phyloP scores from a whole-genome alignment of 176 grass and related monocot species.

The Eleusine coracana region DNA sequence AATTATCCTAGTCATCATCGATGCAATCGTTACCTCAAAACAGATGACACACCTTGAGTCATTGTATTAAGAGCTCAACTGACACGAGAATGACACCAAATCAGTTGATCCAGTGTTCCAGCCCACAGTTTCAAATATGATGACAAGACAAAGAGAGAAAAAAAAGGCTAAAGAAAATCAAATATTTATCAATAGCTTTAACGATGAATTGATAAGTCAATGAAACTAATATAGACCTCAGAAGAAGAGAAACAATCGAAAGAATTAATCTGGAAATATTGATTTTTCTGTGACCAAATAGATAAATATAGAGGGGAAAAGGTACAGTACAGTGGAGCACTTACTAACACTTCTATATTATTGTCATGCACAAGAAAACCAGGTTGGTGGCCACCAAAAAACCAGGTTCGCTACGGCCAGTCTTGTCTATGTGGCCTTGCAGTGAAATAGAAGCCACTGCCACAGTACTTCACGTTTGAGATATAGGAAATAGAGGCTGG shows the following conservation, averaged over 20 bases:
- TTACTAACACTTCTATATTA: background rate
- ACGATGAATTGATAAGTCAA: background rate
- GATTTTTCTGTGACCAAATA: background rate
- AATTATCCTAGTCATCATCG: conserved; percentile 37
- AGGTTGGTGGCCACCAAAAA: conserved; percentile 11
- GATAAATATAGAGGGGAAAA: background rate
- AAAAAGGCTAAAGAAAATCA: no score
- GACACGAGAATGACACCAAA: conserved; percentile 26
- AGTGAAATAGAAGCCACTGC: conserved; percentile 16
- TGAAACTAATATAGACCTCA: background rate
- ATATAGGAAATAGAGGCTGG: conserved; percentile 29
- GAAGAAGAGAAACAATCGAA: background rate
- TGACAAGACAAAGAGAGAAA: background rate
- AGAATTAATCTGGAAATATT: background rate
- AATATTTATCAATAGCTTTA: background rate
- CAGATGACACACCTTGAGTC: background rate
- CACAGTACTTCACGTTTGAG: conserved; percentile 4
- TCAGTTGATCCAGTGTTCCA: conserved; percentile 14
- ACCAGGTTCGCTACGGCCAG: background rate
- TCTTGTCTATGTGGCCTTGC: background rate
- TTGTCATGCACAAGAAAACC: background rate
- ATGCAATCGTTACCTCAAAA: conserved; percentile 16
- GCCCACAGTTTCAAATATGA: conserved; percentile 6
- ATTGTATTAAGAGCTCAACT: conserved; percentile 18
- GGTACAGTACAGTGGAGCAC: background rate